phyloP scores from a whole-genome alignment of 129 eudicot species.

The Arctium lappa region DNA sequence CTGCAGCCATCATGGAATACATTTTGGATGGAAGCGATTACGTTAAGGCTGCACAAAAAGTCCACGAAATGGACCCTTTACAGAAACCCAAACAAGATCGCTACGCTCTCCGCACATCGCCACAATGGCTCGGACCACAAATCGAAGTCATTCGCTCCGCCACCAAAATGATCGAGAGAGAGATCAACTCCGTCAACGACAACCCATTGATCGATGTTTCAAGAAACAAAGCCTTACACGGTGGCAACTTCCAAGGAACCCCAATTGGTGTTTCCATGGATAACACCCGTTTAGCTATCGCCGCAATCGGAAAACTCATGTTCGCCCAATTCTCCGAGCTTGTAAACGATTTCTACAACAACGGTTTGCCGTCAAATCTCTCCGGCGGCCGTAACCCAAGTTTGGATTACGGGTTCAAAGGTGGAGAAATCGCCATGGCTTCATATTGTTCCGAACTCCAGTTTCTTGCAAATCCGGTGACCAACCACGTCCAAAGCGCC shows the following conservation, averaged over 20 bases:
- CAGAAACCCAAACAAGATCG: constrained; percentile 73
- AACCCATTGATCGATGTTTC: constrained; percentile 79
- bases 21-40: constrained; percentile 65
- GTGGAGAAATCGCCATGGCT: constrained; percentile 84
- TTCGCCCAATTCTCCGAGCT: constrained; percentile 86
- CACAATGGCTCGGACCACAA: constrained; percentile 87
- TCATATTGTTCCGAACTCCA: constrained; percentile 80
- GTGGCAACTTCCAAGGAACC: constrained; percentile 85
- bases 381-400: constrained; percentile 80
- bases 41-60: constrained; percentile 46
- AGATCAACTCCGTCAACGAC: constrained; percentile 78
- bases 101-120: constrained; percentile 75
- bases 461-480: constrained; percentile 75
- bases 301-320: constrained; percentile 70
- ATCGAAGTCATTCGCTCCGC: constrained; percentile 70
- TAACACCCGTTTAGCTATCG: constrained; percentile 60
- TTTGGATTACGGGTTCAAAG: constrained; percentile 79
- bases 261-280: constrained; percentile 89
- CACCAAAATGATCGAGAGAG: constrained; percentile 71
- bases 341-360: constrained; percentile 79
- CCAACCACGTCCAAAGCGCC: constrained; percentile 84
- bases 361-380: constrained; percentile 69
- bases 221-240: constrained; percentile 72
- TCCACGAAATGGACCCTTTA: constrained; percentile 65
- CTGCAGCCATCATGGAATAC: constrained; percentile 85